Conservation (phyloP, 106 monocot species). For the Platanthera zijinensis region DNA sequence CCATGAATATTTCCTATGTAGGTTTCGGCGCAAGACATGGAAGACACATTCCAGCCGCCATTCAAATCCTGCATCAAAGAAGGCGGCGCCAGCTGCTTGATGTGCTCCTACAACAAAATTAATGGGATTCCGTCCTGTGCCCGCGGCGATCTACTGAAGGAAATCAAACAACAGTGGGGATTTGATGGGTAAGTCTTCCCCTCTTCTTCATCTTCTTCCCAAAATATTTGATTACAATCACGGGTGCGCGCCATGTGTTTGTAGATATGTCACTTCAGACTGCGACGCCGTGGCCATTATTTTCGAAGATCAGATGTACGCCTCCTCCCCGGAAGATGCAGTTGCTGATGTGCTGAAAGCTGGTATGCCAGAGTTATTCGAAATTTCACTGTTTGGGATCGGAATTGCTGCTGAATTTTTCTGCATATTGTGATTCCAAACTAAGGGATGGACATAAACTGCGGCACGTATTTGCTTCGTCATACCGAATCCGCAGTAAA, state of each 20-base stretch:
- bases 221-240: background rate
- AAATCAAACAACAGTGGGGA: constrained; percentile 69
- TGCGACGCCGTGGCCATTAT: constrained; percentile 94
- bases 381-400: background rate
- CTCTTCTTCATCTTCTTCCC: background rate
- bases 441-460: constrained; percentile 87
- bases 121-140: constrained; percentile 89
- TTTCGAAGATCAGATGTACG: constrained; percentile 69
- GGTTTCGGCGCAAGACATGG: constrained; percentile 91
- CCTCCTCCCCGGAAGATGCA: constrained; percentile 58
- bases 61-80: constrained; percentile 72
- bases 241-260: background rate
- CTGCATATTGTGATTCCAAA: background rate
- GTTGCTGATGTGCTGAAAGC: constrained; percentile 83
- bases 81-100: constrained; percentile 68
- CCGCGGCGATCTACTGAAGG: constrained; percentile 32
- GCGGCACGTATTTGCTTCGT: constrained; percentile 61
- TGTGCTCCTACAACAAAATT: constrained; percentile 97
- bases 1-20: background rate
- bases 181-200: constrained; percentile 52
- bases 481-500: constrained; percentile 49
- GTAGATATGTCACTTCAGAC: constrained; percentile 87
- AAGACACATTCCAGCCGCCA: constrained; percentile 80
- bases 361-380: constrained; percentile 21
- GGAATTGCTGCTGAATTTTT: constrained; percentile 3